A percentile compares a stretch with the other conserved stretches of the same genome.
Evolutionary conservation across 2,329 filamentous ascomycete species (phyloP).

Genomic region (Fusarium pseudonygamai): DNA sequence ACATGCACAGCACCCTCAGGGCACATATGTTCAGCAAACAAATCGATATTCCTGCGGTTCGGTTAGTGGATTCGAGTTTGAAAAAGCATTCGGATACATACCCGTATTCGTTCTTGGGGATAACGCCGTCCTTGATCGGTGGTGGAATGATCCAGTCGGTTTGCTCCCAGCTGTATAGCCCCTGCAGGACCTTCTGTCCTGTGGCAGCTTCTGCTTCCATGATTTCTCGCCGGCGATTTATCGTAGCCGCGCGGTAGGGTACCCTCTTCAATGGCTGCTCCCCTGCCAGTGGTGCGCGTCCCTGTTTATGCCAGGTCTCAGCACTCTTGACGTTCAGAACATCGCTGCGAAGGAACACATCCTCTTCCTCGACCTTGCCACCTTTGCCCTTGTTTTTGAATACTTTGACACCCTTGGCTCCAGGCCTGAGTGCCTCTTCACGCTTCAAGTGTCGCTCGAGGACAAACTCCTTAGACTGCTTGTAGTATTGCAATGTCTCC

Average conservation of each 20-base stretch:
- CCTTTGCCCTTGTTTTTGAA: constrained; percentile 82
- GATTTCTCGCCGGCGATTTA: constrained; percentile 86
- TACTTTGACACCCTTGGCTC: constrained; percentile 73
- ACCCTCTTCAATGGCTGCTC: constrained; percentile 84
- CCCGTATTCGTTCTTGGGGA: constrained; percentile 94
- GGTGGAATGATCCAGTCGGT: constrained; percentile 96
- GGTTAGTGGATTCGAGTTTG: constrained; percentile 31
- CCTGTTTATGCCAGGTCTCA: constrained; percentile 98
- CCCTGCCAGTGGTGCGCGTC: constrained; percentile 76
- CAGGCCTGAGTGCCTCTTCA: constrained; percentile 84
- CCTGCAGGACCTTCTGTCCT: constrained; percentile 86
- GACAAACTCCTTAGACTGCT: constrained; percentile 84
- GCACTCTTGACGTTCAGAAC: constrained; percentile 87
- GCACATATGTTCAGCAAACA: constrained; percentile 94
- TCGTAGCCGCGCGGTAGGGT: constrained; percentile 89
- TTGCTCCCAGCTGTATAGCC: constrained; percentile 83
- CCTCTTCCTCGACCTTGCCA: constrained; percentile 76
- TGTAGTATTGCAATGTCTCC: constrained; percentile 89
- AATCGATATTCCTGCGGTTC: constrained; percentile 78
- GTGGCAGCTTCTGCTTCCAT: constrained; percentile 83
- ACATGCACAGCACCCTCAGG: constrained; percentile 85
- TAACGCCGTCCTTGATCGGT: constrained; percentile 83
- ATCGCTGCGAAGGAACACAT: constrained; percentile 82
- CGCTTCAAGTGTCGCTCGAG: constrained; percentile 87
- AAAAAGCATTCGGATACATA: constrained; percentile 31